Evolutionary conservation across 192 early-diverging fungal species (phyloP).

Genomic region (Coemansia javaensis): DNA sequence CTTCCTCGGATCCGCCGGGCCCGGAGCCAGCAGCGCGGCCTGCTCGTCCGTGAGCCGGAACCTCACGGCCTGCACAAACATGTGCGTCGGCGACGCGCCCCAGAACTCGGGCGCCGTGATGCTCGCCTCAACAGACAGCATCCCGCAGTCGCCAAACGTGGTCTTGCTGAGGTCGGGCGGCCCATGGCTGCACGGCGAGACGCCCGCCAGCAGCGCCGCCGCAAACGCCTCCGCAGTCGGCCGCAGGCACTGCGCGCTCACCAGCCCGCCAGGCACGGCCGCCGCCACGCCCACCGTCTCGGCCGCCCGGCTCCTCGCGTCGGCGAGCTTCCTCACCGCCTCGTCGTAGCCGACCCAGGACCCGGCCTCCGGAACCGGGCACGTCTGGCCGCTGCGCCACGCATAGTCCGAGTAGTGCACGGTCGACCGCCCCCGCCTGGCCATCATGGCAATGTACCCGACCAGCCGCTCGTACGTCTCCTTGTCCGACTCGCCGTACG

Average conservation of each 20-base stretch:
- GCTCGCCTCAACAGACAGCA: conserved; percentile 2
- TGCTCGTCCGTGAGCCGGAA: conserved; percentile 7
- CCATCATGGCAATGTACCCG: conserved; percentile 2
- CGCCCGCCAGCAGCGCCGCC: neutral
- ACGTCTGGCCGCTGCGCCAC: neutral
- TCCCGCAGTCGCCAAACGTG: conserved; percentile 8
- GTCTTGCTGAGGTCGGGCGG: neutral
- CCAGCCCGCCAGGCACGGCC: conserved; percentile 11
- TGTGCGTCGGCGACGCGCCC: neutral
- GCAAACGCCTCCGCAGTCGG: conserved; percentile 1
- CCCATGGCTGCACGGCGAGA: neutral
- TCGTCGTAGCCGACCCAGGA: conserved; percentile 1
- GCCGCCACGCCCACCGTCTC: conserved; percentile 4
- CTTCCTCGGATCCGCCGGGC: neutral
- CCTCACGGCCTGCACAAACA: conserved; percentile 2
- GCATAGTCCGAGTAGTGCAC: neutral
- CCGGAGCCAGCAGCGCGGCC: neutral
- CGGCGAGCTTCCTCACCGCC: too few species aligned
- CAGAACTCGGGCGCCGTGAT: neutral
- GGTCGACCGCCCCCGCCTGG: neutral
- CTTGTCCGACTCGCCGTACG: neutral
- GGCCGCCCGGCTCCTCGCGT: too few species aligned
- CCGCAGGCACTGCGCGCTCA: conserved; percentile 1
- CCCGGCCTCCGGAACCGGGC: conserved; percentile 5
- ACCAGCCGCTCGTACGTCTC: conserved; percentile 7